phyloP scores from a whole-genome alignment of 257 asterid species.

The Nyctanthes arbortristis region DNA sequence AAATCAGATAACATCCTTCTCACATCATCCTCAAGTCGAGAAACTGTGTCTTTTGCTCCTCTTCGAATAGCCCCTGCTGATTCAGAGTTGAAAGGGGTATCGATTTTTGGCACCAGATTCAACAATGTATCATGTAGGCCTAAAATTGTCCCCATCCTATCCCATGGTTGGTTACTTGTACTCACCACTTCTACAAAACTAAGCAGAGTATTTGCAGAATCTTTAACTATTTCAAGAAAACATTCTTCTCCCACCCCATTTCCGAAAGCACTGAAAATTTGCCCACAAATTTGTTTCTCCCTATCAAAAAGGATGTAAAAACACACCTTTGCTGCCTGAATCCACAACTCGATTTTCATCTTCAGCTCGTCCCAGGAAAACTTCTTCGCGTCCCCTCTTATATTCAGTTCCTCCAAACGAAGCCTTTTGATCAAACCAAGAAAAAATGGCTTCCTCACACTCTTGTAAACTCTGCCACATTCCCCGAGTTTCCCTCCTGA shows the following conservation, averaged over 20 bases:
- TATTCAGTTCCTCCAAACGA: constrained; percentile 33
- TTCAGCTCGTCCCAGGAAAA: constrained; percentile 29
- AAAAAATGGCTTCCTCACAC: constrained; percentile 23
- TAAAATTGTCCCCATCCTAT: constrained; percentile 32
- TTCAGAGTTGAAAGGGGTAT: constrained; percentile 25
- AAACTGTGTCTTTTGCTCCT: neutral
- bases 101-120: constrained; percentile 24
- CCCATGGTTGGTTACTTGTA: constrained; percentile 22
- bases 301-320: constrained; percentile 28
- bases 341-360: constrained; percentile 45
- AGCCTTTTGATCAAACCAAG: constrained; percentile 32
- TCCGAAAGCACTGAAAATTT: constrained; percentile 26
- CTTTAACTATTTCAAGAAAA: constrained; percentile 44
- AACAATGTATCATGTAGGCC: constrained; percentile 29
- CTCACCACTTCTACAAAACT: constrained; percentile 34
- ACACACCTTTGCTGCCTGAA: constrained; percentile 40
- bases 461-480: constrained; percentile 29
- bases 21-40: constrained; percentile 30
- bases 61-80: constrained; percentile 25
- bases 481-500: constrained; percentile 22
- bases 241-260: constrained; percentile 26
- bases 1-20: constrained; percentile 36
- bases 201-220: constrained; percentile 28
- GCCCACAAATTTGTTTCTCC: constrained; percentile 39
- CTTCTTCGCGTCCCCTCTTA: constrained; percentile 10